Percentiles rank a stretch among this genome's conserved stretches.
phyloP scores from a whole-genome alignment of 1,139 yeast species.

The Hansenula lynferdii region DNA sequence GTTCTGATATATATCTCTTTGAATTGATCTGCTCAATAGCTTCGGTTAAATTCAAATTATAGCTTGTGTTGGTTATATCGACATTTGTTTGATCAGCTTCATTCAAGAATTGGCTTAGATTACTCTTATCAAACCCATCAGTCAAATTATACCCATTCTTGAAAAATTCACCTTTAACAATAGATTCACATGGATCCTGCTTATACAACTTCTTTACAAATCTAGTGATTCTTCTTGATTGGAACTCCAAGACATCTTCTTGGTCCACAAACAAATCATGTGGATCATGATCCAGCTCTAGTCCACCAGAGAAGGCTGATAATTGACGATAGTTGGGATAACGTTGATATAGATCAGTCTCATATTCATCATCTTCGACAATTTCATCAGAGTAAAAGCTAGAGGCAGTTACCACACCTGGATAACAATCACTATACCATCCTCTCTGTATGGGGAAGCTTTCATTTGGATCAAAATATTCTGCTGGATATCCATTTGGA shows the following conservation, averaged over 20 bases:
- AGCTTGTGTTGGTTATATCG: background rate
- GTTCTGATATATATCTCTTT: background rate
- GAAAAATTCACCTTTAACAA: conserved; percentile 8
- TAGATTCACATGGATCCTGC: conserved; percentile 29
- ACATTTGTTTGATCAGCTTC: background rate
- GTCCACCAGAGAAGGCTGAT: too few relatives aligned
- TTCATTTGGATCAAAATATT: background rate
- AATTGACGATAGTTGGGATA: background rate
- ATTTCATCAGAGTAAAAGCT: conserved; percentile 21
- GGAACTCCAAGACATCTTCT: conserved; percentile 45
- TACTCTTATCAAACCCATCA: background rate
- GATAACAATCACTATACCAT: conserved; percentile 39
- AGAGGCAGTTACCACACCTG: conserved; percentile 34
- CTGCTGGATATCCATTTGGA: too few relatives aligned
- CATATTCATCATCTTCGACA: conserved; percentile 9
- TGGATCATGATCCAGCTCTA: background rate
- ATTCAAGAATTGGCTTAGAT: conserved; percentile 1
- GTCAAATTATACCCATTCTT: background rate
- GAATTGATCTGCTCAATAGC: background rate
- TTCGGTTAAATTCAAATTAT: conserved; percentile 1
- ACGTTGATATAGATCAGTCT: background rate
- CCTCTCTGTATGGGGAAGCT: background rate
- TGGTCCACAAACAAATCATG: conserved; percentile 20
- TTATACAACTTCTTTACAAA: conserved; percentile 38
- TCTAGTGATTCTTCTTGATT: conserved; percentile 46